Percentiles rank a stretch among this genome's conserved stretches.
Conservation (phyloP, 805 yeast species). For the Ogataea methylovora region DNA sequence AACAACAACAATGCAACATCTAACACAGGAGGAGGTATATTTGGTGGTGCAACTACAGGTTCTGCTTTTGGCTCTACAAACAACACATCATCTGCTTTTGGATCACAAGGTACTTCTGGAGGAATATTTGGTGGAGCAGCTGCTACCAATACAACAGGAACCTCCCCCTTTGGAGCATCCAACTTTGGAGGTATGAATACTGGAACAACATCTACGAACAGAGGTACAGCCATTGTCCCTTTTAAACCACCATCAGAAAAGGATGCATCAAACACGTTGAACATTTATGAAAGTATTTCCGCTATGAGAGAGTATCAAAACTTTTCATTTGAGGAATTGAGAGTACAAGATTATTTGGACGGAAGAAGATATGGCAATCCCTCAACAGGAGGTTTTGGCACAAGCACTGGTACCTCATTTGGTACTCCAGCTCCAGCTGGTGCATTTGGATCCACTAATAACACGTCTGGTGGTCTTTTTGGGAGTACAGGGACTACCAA, state of each 20-base stretch:
- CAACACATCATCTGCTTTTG: conserved; percentile 8
- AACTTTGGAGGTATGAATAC: conserved; percentile 9
- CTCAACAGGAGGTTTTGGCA: conserved; percentile 27
- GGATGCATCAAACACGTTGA: conserved; percentile 42
- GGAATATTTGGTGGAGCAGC: conserved; percentile 29
- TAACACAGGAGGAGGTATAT: conserved; percentile 20
- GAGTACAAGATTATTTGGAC: conserved; percentile 81
- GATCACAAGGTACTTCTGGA: conserved; percentile 18
- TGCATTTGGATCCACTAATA: conserved; percentile 22
- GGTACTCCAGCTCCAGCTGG: conserved; percentile 15
- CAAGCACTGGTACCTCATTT: conserved; percentile 21
- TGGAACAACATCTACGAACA: conserved; percentile 30
- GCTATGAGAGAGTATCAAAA: conserved; percentile 88
- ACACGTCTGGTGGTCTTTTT: conserved; percentile 19
- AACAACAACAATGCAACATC: conserved; percentile 10
- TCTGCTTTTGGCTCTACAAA: conserved; percentile 30
- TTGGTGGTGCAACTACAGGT: conserved; percentile 18
- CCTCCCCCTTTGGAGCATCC: conserved; percentile 1
- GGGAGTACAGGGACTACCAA: conserved; percentile 18
- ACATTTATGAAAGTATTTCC: conserved; percentile 62
- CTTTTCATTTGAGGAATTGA: conserved; percentile 79
- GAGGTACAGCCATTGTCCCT: conserved; percentile 69
- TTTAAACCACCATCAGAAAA: conserved; percentile 66
- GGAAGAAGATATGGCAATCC: conserved; percentile 52
- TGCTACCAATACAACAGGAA: conserved; percentile 1